Base-by-base conservation (phyloP, 2,329 filamentous ascomycete genomes). In the Verticillium isaacii region DNA sequence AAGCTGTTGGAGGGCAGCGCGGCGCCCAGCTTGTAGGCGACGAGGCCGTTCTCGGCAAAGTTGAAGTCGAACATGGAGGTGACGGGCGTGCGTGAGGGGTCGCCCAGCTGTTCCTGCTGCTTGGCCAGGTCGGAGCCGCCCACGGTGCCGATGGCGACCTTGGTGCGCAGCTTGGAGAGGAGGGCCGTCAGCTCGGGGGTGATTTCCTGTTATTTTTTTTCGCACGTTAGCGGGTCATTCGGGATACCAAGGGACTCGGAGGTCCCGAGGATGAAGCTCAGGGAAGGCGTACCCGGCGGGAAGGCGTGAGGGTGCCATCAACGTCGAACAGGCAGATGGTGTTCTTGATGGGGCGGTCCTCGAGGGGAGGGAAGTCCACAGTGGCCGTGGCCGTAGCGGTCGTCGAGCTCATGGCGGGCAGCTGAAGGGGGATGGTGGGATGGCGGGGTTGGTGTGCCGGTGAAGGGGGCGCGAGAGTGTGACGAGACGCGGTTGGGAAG, bases 251-350 rank as follows among this genome's bases (percentile, higher is more conserved):
- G 59, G n/a, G 39, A 65, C 68, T 65, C 69, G 68, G 60, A 32
- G 32, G 19, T 17, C 23, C 61, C 60, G 36, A 9, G 58, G 8
- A 2, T 23, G 54, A 14, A 14, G 37, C 29, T 57, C 34, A 54
- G 11, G 34, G 14, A 11, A 36, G 32, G 17, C 82, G 64, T 82
- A 96, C 91, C 70, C 84, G 83, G 67, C 95, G 88, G 56, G 95
- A 89, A 52, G 88, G 90, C 17, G 93, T 95, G 68, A 99, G 86
- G 34, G 95, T 97, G 72, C 87, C 91, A 75, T 99, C 95, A 64
- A 99, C 95, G 78, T 99, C 95, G 78, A 99, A 99, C 66, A 99
- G 89, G 72, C 87, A 89, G 77, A 99, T 91, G 67, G 94, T 98
- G 83, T 95, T 92, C 81, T 93, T 92, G 77, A 97, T 80, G 54